A percentile compares a stretch with the other conserved stretches of the same genome.
Evolutionary conservation across 345 rosid species (phyloP).

Genomic region (Hibiscus mutabilis): DNA sequence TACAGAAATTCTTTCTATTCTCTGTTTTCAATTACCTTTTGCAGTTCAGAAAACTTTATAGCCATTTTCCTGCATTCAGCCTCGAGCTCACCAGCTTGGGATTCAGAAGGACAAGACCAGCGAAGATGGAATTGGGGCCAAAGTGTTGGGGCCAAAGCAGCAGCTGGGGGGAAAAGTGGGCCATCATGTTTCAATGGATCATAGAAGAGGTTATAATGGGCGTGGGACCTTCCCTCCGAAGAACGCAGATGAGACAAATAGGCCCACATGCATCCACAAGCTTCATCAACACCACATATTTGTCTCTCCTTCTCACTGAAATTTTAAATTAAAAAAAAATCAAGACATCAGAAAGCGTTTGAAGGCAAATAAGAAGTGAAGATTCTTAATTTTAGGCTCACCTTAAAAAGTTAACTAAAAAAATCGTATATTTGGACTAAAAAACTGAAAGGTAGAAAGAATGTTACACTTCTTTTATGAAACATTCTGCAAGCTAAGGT

Average conservation of each 20-base stretch:
- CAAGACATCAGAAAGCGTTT: not conserved
- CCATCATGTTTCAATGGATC: constrained; percentile 50
- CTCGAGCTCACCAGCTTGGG: constrained; percentile 66
- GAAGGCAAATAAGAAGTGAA: not conserved
- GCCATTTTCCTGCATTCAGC: constrained; percentile 61
- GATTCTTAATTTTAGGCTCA: not conserved
- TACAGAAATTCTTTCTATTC: not conserved
- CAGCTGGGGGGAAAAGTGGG: constrained; percentile 83
- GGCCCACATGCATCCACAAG: constrained; percentile 86
- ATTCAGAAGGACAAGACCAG: constrained; percentile 93
- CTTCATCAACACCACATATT: constrained; percentile 51
- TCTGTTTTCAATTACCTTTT: constrained; percentile 39
- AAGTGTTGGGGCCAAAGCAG: constrained; percentile 91
- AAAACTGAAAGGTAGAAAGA: not conserved
- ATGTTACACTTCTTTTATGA: not conserved
- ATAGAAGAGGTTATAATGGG: constrained; percentile 74
- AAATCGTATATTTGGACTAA: not conserved
- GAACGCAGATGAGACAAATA: constrained; percentile 75
- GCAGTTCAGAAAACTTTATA: constrained; percentile 48
- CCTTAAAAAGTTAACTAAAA: not conserved
- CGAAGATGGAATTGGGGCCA: constrained; percentile 99
- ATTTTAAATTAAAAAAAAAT: constrained; percentile 25
- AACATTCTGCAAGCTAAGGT: not conserved
- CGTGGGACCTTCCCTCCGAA: constrained; percentile 49
- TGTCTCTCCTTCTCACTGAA: constrained; percentile 91